A percentile compares a stretch with the other conserved stretches of the same genome.
Evolutionary conservation across 805 yeast genomes (phyloP).

Genomic region (Ogataea pilisensis): DNA sequence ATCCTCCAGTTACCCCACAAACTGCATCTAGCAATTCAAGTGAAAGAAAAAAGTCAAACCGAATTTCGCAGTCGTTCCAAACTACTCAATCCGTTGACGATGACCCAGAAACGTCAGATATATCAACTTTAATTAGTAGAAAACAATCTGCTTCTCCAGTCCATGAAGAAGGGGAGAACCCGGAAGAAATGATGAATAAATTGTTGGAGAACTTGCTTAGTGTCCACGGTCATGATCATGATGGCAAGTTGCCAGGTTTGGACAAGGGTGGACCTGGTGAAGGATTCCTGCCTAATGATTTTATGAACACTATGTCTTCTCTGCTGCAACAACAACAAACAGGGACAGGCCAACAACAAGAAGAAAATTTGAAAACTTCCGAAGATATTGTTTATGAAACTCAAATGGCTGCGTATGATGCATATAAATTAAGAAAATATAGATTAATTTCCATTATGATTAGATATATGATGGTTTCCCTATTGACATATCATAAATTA

Average conservation of each 20-base stretch:
- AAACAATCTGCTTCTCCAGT: conserved; percentile 6
- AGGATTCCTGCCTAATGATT: conserved; percentile 23
- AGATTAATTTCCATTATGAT: conserved; percentile 13
- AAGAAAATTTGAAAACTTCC: conserved; percentile 3
- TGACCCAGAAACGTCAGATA: conserved; percentile 24
- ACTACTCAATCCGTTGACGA: conserved; percentile 6
- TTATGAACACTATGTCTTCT: conserved; percentile 28
- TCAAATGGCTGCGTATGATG: conserved; percentile 9
- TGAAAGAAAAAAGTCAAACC: conserved; percentile 7
- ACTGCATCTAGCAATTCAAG: background rate
- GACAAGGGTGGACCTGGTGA: background rate
- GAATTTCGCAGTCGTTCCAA: conserved; percentile 13
- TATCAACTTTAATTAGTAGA: conserved; percentile 9
- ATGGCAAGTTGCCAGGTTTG: background rate
- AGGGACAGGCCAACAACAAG: too few relatives aligned
- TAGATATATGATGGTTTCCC: conserved; percentile 14
- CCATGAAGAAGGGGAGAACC: conserved; percentile 8
- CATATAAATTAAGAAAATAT: conserved; percentile 11
- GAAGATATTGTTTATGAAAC: conserved; percentile 15
- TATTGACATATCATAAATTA: conserved; percentile 8
- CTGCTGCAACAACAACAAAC: conserved; percentile 18
- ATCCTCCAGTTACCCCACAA: conserved; percentile 2
- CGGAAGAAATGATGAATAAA: conserved; percentile 17
- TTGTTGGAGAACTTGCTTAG: conserved; percentile 15
- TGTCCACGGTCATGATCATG: conserved; percentile 12